These are phyloP conservation scores for Gryganskiella cystojenkinii DNA, from an alignment of 192 early-diverging fungal species.

Conservation along the genomic window DNA sequence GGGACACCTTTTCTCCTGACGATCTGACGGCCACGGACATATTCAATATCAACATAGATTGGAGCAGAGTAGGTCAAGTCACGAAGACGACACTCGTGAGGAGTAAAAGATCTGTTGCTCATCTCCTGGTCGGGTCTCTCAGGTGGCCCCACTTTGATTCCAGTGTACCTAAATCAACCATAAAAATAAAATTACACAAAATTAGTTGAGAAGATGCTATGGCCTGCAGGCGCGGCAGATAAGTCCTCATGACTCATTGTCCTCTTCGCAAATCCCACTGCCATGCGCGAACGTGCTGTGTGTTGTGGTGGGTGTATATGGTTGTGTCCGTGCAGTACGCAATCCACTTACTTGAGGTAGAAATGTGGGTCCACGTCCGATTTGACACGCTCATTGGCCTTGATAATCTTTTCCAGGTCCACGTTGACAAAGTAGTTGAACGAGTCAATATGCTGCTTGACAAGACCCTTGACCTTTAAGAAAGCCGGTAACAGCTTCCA, in stretches of 20 bases:
- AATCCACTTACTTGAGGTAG: slow-evolving; percentile 77
- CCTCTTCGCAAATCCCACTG: too few relatives aligned
- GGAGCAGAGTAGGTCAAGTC: slow-evolving; percentile 94
- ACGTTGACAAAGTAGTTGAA: slow-evolving; percentile 99
- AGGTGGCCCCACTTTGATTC: slow-evolving; percentile 87
- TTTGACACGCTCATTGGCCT: slow-evolving; percentile 89
- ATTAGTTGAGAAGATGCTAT: not conserved
- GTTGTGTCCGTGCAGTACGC: too few relatives aligned
- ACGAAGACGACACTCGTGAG: slow-evolving; percentile 95
- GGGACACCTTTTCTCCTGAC: slow-evolving; percentile 84
- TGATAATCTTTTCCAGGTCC: slow-evolving; percentile 93
- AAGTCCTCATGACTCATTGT: not conserved
- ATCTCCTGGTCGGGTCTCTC: slow-evolving; percentile 80
- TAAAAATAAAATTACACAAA: not conserved
- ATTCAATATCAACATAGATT: slow-evolving; percentile 95
- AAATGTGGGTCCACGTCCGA: slow-evolving; percentile 96
- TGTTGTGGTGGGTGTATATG: too few relatives aligned
- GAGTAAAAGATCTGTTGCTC: slow-evolving; percentile 81
- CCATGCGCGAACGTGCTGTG: too few relatives aligned
- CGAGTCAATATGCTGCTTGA: slow-evolving; percentile 99
- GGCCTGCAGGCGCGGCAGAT: not conserved
- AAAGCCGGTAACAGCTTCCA: slow-evolving; percentile 98
- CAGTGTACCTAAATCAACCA: slow-evolving; percentile 72
- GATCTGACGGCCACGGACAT: slow-evolving; percentile 82
- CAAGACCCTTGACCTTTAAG: slow-evolving; percentile 94